Evolutionary conservation across 2,329 filamentous ascomycete genomes (phyloP), one percentile per base, ranked within the genome.

Genomic region (Penicillium sp.): DNA sequence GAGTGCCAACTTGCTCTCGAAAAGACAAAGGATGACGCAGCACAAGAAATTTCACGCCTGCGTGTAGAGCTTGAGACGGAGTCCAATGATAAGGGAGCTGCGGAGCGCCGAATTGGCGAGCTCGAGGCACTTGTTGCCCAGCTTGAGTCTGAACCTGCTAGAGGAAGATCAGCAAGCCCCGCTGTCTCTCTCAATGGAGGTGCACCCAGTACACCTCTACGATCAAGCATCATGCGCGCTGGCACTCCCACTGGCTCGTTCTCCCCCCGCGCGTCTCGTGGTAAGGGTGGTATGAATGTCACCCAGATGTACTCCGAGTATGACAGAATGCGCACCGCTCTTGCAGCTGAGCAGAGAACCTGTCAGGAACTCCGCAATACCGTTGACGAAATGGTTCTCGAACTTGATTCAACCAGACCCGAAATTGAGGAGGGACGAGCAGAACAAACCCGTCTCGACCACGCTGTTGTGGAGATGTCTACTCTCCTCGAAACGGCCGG

Each of bases 361-460:
- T 91, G 86, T 66, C 86, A 89, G 62, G 86, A 91, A 69, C 84
- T 97, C 12, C 84, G 85, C 19, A 83, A 86, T 38, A 86, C 93
- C 44, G 80, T 97, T 44, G 91, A 97, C 63, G 90, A 94, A 58
- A 90, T 97, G 79, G 85, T 97, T 58, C 83, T 87, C 38, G 89
- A 93, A 57, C 78, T 97, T 38, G 93, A 99, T 73, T 88, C 88
- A 25, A 93, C 90, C 72, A 87, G 89, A 27, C 94, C 94, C 0
- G 92, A 97, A 69, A 85, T 97, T 31, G 88, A 96, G 61, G 93
- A 97, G 65, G 79, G 96, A 19, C 87, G 90, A 48, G 83, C 86
- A 15, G 93, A 97, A 67, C 88, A 93, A 61, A 87, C 91, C 53
- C 86, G 89, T 33, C 82, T 97, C 2, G 86, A 93, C 57, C 83